phyloP scores from a whole-genome alignment of 2,329 filamentous ascomycete species.

The Apiospora rasikravindrae region DNA sequence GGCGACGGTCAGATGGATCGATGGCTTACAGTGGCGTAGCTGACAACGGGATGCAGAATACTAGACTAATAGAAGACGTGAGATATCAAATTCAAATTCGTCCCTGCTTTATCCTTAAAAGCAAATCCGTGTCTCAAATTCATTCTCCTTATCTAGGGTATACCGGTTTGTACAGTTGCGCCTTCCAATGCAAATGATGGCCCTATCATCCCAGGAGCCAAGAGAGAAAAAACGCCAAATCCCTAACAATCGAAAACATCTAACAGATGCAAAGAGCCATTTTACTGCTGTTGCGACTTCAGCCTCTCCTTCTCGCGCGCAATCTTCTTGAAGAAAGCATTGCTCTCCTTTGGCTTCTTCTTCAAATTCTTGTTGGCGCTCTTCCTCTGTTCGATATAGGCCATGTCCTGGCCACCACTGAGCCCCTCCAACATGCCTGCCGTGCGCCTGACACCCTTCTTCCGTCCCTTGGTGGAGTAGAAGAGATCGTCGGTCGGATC shows the following conservation, averaged over 20 bases:
- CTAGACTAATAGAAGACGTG: neutral
- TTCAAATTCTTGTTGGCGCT: constrained; percentile 71
- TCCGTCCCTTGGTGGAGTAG: constrained; percentile 43
- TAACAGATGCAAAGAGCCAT: neutral
- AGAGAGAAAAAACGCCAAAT: neutral
- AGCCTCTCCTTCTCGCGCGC: constrained; percentile 64
- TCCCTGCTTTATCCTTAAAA: neutral
- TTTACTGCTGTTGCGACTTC: constrained; percentile 14
- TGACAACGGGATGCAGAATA: neutral
- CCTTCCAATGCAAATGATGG: constrained; percentile 8
- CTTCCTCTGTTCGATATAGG: constrained; percentile 87
- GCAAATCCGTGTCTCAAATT: neutral
- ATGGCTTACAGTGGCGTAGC: neutral
- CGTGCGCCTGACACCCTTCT: constrained; percentile 72
- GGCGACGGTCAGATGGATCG: too few relatives aligned
- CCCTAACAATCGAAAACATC: neutral
- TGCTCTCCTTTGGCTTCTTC: constrained; percentile 63
- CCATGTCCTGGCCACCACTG: constrained; percentile 94
- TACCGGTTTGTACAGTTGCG: constrained; percentile 6
- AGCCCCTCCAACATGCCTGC: constrained; percentile 86
- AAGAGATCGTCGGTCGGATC: constrained; percentile 59
- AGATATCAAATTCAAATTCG: neutral
- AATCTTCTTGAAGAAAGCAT: constrained; percentile 70
- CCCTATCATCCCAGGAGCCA: neutral
- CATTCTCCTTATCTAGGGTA: constrained; percentile 12